Evolutionary conservation across 768 basidiomycete genomes (phyloP), one percentile per base, ranked within the genome.

Genomic region (Phylloporus sp.): DNA sequence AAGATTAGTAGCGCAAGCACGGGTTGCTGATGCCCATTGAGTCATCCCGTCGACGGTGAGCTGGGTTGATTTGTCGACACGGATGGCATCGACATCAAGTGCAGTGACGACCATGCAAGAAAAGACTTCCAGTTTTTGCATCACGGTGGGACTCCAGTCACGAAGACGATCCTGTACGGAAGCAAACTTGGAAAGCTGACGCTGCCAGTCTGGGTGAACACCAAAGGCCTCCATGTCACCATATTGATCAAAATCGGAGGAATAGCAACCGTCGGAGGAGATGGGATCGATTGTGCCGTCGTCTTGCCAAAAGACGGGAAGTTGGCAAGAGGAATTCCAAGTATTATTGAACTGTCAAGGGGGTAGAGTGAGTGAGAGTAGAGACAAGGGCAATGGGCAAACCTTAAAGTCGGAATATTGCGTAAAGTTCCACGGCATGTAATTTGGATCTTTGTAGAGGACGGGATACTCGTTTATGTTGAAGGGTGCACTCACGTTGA

Each of bases 211-310:
- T 40, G 88, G 90, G 71, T 91, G 89, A 27, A 97, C 93, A 85
- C 94, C 94, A 65, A 95, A 95, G 56, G 94, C 94, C 69, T 97
- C 94, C 82, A 92, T 91, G 72, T 97, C 94, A 56, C 94, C 94
- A 59, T 88, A 97, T 54, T 95, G 93, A 70, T 97, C 94, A 59
- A 95, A 95, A 55, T 94, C 91, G 16, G 90, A 93, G 13, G 71
- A 66, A 56, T 85, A 74, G 68, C 94, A 97, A 18, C 93, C 93
- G 45, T 78, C 71, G 13, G 75, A 71, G 49, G 82, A 70, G n/a
- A 89, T 73, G 6, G 52, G 2, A 24, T 61, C 56, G 45, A 81
- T 72, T 0, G 77, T 76, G 22, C 88, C 94, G 56, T 86, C 81
- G 45, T 93, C 84, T 40, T 79, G 69, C 88, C 90, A 95, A 61